phyloP scores from a whole-genome alignment of 2,329 filamentous ascomycete species.

The Thelonectria discophora region DNA sequence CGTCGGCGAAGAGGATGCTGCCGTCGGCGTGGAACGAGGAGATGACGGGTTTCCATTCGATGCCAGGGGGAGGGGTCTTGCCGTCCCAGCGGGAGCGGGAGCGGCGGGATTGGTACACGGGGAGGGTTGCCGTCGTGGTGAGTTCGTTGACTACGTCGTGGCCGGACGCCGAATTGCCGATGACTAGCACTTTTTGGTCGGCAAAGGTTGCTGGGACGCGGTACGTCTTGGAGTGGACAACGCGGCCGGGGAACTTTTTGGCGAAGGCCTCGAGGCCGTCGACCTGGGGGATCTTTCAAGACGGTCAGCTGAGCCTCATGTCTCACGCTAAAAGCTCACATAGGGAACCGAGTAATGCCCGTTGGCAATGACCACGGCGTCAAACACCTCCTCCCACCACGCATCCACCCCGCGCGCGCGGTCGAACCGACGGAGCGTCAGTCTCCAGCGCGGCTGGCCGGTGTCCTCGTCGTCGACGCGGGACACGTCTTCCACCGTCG shows the following conservation, averaged over 20 bases:
- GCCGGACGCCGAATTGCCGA: slow-evolving; percentile 57
- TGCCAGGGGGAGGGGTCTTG: slow-evolving; percentile 53
- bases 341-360: slow-evolving; percentile 56
- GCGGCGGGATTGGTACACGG: slow-evolving; percentile 62
- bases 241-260: slow-evolving; percentile 49
- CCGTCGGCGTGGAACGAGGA: slow-evolving; percentile 53
- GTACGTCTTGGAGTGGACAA: slow-evolving; percentile 58
- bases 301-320: neutral
- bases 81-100: slow-evolving; percentile 62
- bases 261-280: slow-evolving; percentile 53
- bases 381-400: slow-evolving; percentile 64
- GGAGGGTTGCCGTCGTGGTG: slow-evolving; percentile 47
- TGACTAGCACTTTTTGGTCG: slow-evolving; percentile 48
- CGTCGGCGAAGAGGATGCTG: slow-evolving; percentile 54
- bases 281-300: slow-evolving; percentile 54
- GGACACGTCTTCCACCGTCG: slow-evolving; percentile 61
- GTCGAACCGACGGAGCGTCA: slow-evolving; percentile 59
- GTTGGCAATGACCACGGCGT: slow-evolving; percentile 55
- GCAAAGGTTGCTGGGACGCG: slow-evolving; percentile 49
- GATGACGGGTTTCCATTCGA: slow-evolving; percentile 64
- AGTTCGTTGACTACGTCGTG: slow-evolving; percentile 53
- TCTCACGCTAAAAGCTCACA: slow-evolving; percentile 43
- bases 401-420: slow-evolving; percentile 53
- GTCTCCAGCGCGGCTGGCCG: slow-evolving; percentile 51
- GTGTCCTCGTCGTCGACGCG: slow-evolving; percentile 36